These are phyloP conservation scores for Dalbergia oliveri DNA, from an alignment of 306 rosid species.

Conservation along the genomic window DNA sequence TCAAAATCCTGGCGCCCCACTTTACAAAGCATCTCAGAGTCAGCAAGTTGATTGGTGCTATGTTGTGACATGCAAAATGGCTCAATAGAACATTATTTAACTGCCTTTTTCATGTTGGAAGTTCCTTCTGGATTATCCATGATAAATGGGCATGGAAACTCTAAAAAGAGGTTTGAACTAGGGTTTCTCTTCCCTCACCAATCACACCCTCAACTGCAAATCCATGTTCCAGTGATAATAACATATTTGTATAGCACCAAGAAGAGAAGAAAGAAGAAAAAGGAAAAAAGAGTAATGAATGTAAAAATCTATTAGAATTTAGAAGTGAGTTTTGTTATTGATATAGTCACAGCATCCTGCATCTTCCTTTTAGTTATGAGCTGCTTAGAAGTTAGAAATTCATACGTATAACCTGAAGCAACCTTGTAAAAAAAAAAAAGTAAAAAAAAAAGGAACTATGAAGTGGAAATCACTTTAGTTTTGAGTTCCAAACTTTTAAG, in stretches of 20 bases:
- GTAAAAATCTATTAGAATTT: conserved; percentile 50
- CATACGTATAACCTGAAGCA: conserved; percentile 39
- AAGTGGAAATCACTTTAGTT: conserved; percentile 42
- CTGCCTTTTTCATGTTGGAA: conserved; percentile 45
- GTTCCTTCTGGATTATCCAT: conserved; percentile 45
- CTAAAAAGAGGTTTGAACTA: conserved; percentile 47
- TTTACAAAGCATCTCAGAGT: conserved; percentile 90
- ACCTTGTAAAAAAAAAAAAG: neutral
- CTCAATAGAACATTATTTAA: conserved; percentile 31
- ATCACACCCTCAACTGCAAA: conserved; percentile 47
- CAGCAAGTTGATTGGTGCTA: conserved; percentile 53
- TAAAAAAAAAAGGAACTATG: neutral
- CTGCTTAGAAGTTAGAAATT: conserved; percentile 37
- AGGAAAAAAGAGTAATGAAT: conserved; percentile 46
- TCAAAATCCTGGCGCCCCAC: conserved; percentile 93
- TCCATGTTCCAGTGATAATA: conserved; percentile 51
- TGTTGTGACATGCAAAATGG: conserved; percentile 40
- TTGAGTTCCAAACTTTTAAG: conserved; percentile 61
- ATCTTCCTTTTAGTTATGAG: conserved; percentile 36
- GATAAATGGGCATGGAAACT: conserved; percentile 46
- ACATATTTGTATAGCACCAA: conserved; percentile 63
- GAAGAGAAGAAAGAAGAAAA: conserved; percentile 6
- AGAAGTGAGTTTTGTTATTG: conserved; percentile 47
- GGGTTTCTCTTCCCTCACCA: conserved; percentile 55
- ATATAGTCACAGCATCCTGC: conserved; percentile 40